Conservation (phyloP, 257 asterid species). For the Solanum appendiculatum region DNA sequence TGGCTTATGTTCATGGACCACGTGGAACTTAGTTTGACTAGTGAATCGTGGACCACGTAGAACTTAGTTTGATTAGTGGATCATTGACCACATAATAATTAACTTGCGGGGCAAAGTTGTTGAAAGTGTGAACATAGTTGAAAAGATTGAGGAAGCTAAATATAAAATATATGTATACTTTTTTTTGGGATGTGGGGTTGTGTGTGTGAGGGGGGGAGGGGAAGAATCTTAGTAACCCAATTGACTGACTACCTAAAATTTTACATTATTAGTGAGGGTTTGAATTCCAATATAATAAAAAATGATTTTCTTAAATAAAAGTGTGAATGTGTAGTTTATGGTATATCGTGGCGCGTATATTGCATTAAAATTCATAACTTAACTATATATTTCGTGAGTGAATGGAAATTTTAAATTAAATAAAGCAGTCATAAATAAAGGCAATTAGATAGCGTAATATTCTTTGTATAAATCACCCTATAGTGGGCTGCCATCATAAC, state of each 20-base stretch:
- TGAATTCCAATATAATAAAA: not conserved
- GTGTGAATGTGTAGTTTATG: not conserved
- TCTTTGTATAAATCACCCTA: not conserved
- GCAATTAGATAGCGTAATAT: not conserved
- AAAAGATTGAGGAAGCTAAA: not conserved
- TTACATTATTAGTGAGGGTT: not conserved
- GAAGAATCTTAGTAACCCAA: not conserved
- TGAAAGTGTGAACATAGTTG: not conserved
- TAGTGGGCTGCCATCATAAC: not conserved
- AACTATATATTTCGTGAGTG: not conserved
- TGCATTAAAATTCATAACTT: not conserved
- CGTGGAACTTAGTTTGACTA: not conserved
- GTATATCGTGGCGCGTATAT: not conserved
- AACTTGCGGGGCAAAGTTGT: not conserved
- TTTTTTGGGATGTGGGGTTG: no score
- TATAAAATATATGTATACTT: not conserved
- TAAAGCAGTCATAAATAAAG: not conserved
- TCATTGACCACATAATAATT: no score
- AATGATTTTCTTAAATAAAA: not conserved
- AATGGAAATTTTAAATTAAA: not conserved
- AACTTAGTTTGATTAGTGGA: not conserved
- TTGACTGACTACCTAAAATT: not conserved
- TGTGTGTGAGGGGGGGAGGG: no score
- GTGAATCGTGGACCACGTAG: not conserved
- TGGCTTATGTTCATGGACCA: not conserved